Percentiles rank a stretch among this genome's conserved stretches.
phyloP scores from a whole-genome alignment of 2,329 filamentous ascomycete species.

The Stenocarpella maydis region DNA sequence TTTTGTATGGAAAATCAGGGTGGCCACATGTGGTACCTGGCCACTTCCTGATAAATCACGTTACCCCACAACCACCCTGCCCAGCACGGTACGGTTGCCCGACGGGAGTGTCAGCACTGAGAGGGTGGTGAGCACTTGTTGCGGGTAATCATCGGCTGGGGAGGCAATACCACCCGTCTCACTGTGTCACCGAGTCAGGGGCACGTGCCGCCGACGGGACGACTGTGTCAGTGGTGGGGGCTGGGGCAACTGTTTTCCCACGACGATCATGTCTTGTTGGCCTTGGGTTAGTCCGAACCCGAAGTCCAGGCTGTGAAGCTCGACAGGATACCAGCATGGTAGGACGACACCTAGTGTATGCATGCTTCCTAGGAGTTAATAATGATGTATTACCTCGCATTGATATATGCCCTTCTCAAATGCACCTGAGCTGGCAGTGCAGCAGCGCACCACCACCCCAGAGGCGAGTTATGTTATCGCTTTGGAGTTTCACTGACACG shows the following conservation, averaged over 20 bases:
- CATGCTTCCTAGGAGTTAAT: neutral
- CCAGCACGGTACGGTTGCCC: no score
- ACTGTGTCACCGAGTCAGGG: neutral
- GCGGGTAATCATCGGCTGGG: constrained; percentile 17
- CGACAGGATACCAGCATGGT: constrained; percentile 16
- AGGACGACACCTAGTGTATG: constrained; percentile 5
- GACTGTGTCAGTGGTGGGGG: constrained; percentile 10
- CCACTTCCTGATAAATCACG: no score
- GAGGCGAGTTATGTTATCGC: neutral
- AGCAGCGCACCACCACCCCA: neutral
- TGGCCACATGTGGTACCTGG: no score
- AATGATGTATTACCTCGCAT: neutral
- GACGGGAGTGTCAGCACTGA: no score
- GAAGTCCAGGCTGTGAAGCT: constrained; percentile 10
- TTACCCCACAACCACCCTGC: no score
- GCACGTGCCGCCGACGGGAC: constrained; percentile 3
- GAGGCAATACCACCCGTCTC: neutral
- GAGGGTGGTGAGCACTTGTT: no score
- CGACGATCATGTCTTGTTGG: constrained; percentile 11
- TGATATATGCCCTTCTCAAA: neutral
- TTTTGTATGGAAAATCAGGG: no score
- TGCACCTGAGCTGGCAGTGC: constrained; percentile 14
- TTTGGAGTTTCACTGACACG: constrained; percentile 23
- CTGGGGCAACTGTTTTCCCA: neutral
- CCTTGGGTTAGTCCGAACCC: constrained; percentile 9